Evolutionary conservation across 495 filamentous ascomycete species (phyloP).

Genomic region (Annulohypoxylon nitens): DNA sequence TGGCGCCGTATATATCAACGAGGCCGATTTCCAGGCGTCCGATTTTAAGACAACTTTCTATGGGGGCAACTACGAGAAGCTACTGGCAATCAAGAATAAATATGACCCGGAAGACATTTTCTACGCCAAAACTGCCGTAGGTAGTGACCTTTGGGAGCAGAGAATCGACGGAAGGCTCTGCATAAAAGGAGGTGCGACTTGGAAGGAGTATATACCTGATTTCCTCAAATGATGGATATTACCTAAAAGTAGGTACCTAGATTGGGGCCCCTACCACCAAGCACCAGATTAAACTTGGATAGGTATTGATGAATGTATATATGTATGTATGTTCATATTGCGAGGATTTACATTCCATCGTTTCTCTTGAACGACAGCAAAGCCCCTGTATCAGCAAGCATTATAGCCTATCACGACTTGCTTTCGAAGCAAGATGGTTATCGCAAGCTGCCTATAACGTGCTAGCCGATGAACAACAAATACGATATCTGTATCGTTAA

Average conservation of each 20-base stretch:
- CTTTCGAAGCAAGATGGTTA: neutral
- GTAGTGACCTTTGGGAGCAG: slow-evolving; percentile 56
- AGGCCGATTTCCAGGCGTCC: slow-evolving; percentile 59
- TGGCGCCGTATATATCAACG: slow-evolving; percentile 51
- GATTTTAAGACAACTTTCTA: slow-evolving; percentile 51
- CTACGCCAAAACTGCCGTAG: slow-evolving; percentile 63
- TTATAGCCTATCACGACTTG: neutral
- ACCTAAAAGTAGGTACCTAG: neutral
- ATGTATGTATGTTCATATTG: neutral
- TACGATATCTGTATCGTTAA: neutral
- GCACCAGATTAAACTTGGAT: neutral
- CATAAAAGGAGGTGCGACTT: neutral
- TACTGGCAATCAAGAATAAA: slow-evolving; percentile 62
- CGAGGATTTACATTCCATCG: neutral
- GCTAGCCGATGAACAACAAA: neutral
- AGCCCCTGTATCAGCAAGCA: neutral
- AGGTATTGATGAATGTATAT: neutral
- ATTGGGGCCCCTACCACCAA: too few species aligned
- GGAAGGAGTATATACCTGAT: neutral
- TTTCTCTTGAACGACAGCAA: neutral
- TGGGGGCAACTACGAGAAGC: slow-evolving; percentile 58
- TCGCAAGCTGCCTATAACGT: neutral
- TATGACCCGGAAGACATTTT: slow-evolving; percentile 63
- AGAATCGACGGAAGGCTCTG: slow-evolving; percentile 30
- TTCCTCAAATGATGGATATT: neutral